phyloP scores from a whole-genome alignment of 345 rosid species.

The Mercurialis annua region DNA sequence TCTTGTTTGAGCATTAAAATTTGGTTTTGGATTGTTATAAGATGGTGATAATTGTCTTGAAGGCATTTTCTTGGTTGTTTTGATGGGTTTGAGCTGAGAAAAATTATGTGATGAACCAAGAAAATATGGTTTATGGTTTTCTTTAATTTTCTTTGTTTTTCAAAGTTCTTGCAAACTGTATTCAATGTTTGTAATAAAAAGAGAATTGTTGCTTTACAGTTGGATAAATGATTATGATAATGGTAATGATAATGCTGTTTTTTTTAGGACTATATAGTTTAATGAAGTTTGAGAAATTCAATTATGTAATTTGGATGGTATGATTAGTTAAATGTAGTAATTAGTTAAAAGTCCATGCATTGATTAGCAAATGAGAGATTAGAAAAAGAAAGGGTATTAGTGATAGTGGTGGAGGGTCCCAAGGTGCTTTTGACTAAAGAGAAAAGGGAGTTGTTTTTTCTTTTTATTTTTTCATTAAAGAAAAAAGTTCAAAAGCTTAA shows the following conservation, averaged over 20 bases:
- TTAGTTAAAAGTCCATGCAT: neutral
- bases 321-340: neutral
- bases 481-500: too few species aligned
- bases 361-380: slow-evolving; percentile 7
- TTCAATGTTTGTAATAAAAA: slow-evolving; percentile 39
- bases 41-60: slow-evolving; percentile 59
- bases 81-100: slow-evolving; percentile 14
- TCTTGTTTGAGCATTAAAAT: slow-evolving; percentile 44
- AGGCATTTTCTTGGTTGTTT: slow-evolving; percentile 54
- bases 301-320: too few species aligned
- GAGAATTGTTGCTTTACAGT: slow-evolving; percentile 45
- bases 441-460: neutral
- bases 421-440: slow-evolving; percentile 40
- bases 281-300: neutral
- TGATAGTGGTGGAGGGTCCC: slow-evolving; percentile 39
- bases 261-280: slow-evolving; percentile 12
- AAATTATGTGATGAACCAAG: slow-evolving; percentile 15
- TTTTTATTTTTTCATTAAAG: neutral
- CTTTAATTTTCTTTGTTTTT: neutral
- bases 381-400: slow-evolving; percentile 15
- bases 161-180: slow-evolving; percentile 20
- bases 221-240: slow-evolving; percentile 40
- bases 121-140: neutral
- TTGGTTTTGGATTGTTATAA: slow-evolving; percentile 34
- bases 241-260: too few species aligned